A percentile compares a stretch with the other conserved stretches of the same genome.
Conservation (phyloP, 257 asterid genomes). For the Henckelia pumila region DNA sequence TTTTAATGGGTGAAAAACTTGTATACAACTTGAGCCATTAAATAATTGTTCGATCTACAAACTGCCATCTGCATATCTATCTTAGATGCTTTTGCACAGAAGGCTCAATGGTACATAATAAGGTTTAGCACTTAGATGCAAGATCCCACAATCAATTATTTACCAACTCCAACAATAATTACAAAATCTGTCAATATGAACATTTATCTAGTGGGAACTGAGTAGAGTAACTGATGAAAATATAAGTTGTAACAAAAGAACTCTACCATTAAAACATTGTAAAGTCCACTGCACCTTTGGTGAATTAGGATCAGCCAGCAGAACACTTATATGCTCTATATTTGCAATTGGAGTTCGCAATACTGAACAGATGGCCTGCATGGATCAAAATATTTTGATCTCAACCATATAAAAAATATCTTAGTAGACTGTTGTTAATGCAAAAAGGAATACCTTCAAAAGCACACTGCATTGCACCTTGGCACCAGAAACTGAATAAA, state of each 20-base stretch:
- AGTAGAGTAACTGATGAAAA: slow-evolving; percentile 1
- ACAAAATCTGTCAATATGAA: background rate
- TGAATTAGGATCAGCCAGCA: slow-evolving; percentile 70
- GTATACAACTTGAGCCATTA: background rate
- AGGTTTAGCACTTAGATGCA: no score
- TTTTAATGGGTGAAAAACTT: background rate
- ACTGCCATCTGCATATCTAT: slow-evolving; percentile 14
- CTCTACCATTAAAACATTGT: slow-evolving; percentile 76
- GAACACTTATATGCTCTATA: slow-evolving; percentile 60
- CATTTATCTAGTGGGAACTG: slow-evolving; percentile 1
- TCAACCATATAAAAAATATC: background rate
- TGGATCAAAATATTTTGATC: no score
- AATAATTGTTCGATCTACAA: slow-evolving; percentile 11
- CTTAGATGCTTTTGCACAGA: background rate
- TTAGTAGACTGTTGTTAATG: background rate
- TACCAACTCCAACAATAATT: slow-evolving; percentile 2
- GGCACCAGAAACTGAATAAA: no score
- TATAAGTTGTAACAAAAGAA: slow-evolving; percentile 13
- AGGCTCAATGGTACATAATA: background rate
- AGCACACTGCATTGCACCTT: slow-evolving; percentile 73
- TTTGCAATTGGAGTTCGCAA: slow-evolving; percentile 77
- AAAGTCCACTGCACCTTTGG: slow-evolving; percentile 89
- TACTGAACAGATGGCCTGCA: no score
- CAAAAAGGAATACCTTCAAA: slow-evolving; percentile 53
- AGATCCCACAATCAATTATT: slow-evolving; percentile 7